These are phyloP conservation scores for Phaseolus coccineus DNA, from an alignment of 331 rosid genomes.

Conservation along the genomic window DNA sequence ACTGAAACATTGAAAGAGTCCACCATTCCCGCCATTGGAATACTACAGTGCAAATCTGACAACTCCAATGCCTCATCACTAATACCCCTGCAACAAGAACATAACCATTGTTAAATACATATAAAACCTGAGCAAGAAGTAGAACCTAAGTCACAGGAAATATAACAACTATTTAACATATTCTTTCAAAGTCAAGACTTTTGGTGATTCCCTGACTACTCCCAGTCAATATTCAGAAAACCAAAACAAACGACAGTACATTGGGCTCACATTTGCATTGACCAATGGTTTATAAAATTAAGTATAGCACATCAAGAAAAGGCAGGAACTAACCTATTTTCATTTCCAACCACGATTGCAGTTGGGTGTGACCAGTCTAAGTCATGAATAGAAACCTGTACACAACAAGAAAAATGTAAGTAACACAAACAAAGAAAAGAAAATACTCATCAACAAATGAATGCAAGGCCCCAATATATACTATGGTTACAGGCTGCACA, in stretches of 20 bases:
- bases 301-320: slow-evolving; percentile 22
- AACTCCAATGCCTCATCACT: slow-evolving; percentile 85
- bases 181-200: slow-evolving; percentile 5
- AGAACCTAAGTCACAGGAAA: slow-evolving; percentile 1
- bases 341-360: slow-evolving; percentile 94
- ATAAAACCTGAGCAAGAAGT: slow-evolving; percentile 11
- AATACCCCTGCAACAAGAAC: slow-evolving; percentile 70
- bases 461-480: background rate
- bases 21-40: slow-evolving; percentile 97
- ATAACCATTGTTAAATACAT: slow-evolving; percentile 5
- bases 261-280: slow-evolving; percentile 17
- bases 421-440: background rate
- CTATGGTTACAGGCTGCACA: background rate
- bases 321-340: slow-evolving; percentile 69
- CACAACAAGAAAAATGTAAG: slow-evolving; percentile 39
- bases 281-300: slow-evolving; percentile 23
- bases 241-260: slow-evolving; percentile 6
- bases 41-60: slow-evolving; percentile 86
- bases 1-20: slow-evolving; percentile 95
- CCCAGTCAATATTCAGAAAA: background rate
- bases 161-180: slow-evolving; percentile 21
- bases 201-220: slow-evolving; percentile 19
- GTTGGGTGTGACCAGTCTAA: slow-evolving; percentile 94
- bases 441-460: background rate
- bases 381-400: slow-evolving; percentile 78